Conservation (phyloP, 306 rosid species). For the Arachis stenosperma region DNA sequence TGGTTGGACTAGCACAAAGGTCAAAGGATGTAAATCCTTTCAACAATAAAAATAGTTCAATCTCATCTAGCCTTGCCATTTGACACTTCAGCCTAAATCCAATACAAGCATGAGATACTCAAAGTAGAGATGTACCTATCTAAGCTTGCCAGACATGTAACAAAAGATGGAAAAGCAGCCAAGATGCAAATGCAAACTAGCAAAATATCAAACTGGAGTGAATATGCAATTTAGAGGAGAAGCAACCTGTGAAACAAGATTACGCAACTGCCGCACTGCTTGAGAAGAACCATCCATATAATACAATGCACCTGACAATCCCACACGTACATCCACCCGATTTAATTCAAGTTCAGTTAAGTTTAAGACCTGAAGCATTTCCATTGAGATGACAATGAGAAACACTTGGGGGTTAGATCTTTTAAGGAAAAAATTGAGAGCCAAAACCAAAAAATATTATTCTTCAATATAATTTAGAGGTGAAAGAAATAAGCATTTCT, state of each 20-base stretch:
- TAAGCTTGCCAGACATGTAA: constrained; percentile 6
- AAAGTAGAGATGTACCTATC: constrained; percentile 8
- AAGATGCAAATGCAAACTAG: constrained; percentile 37
- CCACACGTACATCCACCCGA: constrained; percentile 97
- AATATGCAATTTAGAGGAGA: constrained; percentile 41
- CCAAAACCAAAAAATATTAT: constrained; percentile 8
- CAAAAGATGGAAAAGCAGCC: constrained; percentile 12
- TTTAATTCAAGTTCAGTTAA: constrained; percentile 92
- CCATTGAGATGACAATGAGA: constrained; percentile 37
- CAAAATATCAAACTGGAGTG: constrained; percentile 10
- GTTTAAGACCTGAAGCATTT: constrained; percentile 81
- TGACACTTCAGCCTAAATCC: constrained; percentile 11
- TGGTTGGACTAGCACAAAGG: constrained; percentile 14
- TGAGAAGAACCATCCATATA: constrained; percentile 99
- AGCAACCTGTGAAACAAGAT: constrained; percentile 95
- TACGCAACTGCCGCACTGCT: constrained; percentile 94
- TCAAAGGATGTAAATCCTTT: background rate
- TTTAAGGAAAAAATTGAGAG: constrained; percentile 4
- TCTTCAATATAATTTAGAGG: background rate
- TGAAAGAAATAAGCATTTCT: constrained; percentile 9
- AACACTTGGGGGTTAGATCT: constrained; percentile 7
- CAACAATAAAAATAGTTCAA: constrained; percentile 17
- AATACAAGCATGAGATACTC: constrained; percentile 23
- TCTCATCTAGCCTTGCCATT: constrained; percentile 10
- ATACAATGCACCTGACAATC: constrained; percentile 85